Conservation (phyloP, 2,329 filamentous ascomycete species). For the Colletotrichum liaoningense region DNA sequence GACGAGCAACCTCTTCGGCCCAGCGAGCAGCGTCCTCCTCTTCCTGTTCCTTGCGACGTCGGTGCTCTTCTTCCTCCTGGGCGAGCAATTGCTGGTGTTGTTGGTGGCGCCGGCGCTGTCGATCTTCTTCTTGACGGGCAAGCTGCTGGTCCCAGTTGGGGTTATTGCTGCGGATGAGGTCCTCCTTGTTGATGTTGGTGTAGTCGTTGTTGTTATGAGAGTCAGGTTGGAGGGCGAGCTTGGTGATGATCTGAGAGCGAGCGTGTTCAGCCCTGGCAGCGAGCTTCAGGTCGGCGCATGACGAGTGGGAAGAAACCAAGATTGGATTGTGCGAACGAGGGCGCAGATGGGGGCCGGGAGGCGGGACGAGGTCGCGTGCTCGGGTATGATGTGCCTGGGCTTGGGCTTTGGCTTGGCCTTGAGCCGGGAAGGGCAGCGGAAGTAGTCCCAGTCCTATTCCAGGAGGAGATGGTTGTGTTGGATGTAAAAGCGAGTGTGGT, state of each 20-base stretch:
- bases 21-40: constrained; percentile 44
- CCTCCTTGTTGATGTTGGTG: constrained; percentile 9
- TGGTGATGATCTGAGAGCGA: constrained; percentile 34
- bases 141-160: constrained; percentile 17
- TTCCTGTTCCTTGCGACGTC: constrained; percentile 30
- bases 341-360: constrained; percentile 29
- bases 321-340: constrained; percentile 35
- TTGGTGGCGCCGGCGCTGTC: constrained; percentile 32
- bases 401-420: neutral
- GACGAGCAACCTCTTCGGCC: constrained; percentile 53
- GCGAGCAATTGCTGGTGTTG: neutral
- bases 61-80: constrained; percentile 30
- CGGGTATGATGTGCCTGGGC: neutral
- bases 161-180: neutral
- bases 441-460: neutral
- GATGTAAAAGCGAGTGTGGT: neutral
- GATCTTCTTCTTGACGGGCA: constrained; percentile 9
- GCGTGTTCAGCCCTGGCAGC: constrained; percentile 34
- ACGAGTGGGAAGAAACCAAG: constrained; percentile 28
- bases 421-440: neutral
- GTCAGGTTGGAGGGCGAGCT: constrained; percentile 23
- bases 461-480: neutral
- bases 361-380: constrained; percentile 14
- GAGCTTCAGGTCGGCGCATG: constrained; percentile 35
- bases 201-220: constrained; percentile 1